Base-by-base conservation (phyloP, 805 yeast genomes). In the Barnettozyma sp. region DNA sequence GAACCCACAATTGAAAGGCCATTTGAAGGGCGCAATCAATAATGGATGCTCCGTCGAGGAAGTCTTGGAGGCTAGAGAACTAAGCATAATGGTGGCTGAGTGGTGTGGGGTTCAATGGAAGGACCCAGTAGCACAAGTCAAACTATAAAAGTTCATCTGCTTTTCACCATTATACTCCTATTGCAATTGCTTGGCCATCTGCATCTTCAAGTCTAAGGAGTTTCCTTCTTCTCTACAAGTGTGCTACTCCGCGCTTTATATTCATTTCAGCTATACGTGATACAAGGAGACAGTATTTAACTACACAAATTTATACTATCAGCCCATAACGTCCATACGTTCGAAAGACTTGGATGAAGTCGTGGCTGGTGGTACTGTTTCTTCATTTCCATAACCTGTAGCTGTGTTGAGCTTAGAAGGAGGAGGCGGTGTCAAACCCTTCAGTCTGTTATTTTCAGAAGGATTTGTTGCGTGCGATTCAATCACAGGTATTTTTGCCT, bases 1-100 rank as follows among this genome's bases (percentile, higher is more conserved):
- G 9, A 85, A 83, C 46, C 95, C 95, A 0, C 96, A 88, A 50
- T 66, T 88, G 45, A 83, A 85, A 58, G 97, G 97, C 0, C 97
- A 88, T 54, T 66, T 88, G 42, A 74, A 71, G 55, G 97, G 97
- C 0, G 96, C 95, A 0, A 42, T 78, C 33, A 86, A 85, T 50
- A 71, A 76, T 20, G 95, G 95, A 0, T 81, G 83, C 7, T 65
- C 82, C 8, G 50, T 55, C 20, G 82, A 78, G 34, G 82, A 81
- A 40, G 63, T 86, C 21, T 63, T 66, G 34, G 75, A 74, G 2
- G 71, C 76, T 9, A 66, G 94, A 34, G 63, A 61, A 11, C 50
- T 87, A 60, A 77, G 82, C 4, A 69, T 84, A 33, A 70, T 73
- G 39, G 61, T 86, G 17, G 66, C 85, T 45, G 64, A 69, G 46